Conservation (phyloP, 306 rosid species). For the Cucumis melo region DNA sequence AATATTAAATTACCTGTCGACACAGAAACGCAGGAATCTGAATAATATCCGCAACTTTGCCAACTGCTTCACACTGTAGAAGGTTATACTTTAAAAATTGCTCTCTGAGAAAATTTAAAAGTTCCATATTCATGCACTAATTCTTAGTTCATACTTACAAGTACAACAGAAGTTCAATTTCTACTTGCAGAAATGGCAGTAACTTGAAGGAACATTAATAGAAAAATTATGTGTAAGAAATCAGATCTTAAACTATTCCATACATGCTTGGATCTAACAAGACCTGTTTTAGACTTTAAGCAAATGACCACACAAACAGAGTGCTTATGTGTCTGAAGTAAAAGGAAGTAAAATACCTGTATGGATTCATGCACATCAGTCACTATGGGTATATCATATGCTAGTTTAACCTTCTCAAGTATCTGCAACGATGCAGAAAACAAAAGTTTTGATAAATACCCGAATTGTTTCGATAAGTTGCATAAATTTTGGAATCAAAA, state of each 20-base stretch:
- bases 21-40: constrained; percentile 97
- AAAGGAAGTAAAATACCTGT: constrained; percentile 33
- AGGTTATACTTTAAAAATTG: background rate
- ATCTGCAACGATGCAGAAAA: constrained; percentile 31
- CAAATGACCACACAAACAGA: background rate
- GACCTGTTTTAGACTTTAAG: background rate
- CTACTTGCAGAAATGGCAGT: background rate
- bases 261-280: background rate
- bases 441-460: background rate
- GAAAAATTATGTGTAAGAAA: background rate
- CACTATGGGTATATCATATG: constrained; percentile 75
- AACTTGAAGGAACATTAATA: background rate
- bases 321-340: background rate
- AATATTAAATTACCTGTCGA: constrained; percentile 48
- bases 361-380: constrained; percentile 76
- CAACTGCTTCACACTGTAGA: constrained; percentile 78
- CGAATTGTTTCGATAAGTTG: background rate
- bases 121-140: background rate
- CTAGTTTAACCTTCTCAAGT: constrained; percentile 85
- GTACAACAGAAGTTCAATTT: background rate
- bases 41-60: constrained; percentile 86
- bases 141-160: background rate
- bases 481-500: background rate
- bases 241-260: background rate
- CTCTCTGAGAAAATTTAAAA: background rate